Conservation (phyloP, 176 grass and related monocot species). For the Triticum dicoccoides region DNA sequence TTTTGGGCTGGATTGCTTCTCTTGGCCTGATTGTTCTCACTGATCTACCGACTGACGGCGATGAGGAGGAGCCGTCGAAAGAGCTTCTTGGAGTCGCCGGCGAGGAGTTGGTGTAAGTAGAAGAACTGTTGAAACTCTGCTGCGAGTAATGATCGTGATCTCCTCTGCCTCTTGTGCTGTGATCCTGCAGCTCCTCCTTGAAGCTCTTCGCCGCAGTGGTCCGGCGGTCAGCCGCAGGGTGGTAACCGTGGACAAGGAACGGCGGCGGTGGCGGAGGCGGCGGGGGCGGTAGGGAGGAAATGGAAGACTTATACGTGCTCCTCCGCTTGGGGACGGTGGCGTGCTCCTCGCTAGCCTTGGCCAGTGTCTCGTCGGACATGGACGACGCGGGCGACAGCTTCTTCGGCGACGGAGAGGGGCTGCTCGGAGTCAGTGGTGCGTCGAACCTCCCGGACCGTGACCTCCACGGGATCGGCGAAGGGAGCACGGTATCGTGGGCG, state of each 20-base stretch:
- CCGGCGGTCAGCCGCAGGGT: slow-evolving; percentile 46
- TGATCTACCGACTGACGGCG: slow-evolving; percentile 35
- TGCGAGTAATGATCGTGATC: background rate
- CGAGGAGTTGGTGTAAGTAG: slow-evolving; percentile 33
- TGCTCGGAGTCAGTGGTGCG: slow-evolving; percentile 9
- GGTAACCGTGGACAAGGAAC: slow-evolving; percentile 54
- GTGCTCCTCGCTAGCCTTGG: slow-evolving; percentile 50
- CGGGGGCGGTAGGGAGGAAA: slow-evolving; percentile 34
- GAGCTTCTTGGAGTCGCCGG: slow-evolving; percentile 49
- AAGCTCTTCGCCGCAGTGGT: slow-evolving; percentile 45
- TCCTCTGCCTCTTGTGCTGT: slow-evolving; percentile 45
- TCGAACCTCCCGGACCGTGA: slow-evolving; percentile 54
- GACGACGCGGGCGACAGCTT: slow-evolving; percentile 53
- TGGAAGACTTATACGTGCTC: slow-evolving; percentile 40
- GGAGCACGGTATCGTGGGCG: slow-evolving; percentile 47
- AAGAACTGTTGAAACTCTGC: background rate
- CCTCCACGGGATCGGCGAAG: slow-evolving; percentile 88
- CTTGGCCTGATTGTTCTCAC: slow-evolving; percentile 56
- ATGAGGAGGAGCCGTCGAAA: slow-evolving; percentile 29
- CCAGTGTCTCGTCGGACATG: slow-evolving; percentile 38
- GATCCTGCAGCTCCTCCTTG: slow-evolving; percentile 76
- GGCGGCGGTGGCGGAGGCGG: slow-evolving; percentile 75
- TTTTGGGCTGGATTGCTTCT: slow-evolving; percentile 31
- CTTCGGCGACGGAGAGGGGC: slow-evolving; percentile 29
- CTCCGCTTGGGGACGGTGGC: slow-evolving; percentile 29